phyloP scores from a whole-genome alignment of 2,329 filamentous ascomycete genomes.

The Penicillium sp. region DNA sequence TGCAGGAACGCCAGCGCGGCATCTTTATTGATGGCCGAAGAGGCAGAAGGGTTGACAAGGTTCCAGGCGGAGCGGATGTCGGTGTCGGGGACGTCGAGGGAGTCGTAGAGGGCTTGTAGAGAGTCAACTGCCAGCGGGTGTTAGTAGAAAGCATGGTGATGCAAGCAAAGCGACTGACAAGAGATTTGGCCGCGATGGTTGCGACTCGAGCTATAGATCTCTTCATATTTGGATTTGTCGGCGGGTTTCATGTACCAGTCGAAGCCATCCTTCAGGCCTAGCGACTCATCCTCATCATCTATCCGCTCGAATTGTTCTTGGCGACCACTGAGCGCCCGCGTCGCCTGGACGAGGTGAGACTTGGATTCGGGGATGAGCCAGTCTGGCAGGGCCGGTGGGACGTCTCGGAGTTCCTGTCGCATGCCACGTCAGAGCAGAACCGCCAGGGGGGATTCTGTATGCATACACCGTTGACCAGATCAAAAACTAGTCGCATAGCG shows the following conservation, averaged over 20 bases:
- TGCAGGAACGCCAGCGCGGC: conserved; percentile 91
- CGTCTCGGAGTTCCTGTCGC: conserved; percentile 73
- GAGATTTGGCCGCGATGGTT: conserved; percentile 78
- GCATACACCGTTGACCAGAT: conserved; percentile 85
- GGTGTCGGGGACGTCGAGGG: conserved; percentile 59
- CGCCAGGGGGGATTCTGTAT: conserved; percentile 1
- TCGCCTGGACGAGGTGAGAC: conserved; percentile 80
- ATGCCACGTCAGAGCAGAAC: conserved; percentile 6
- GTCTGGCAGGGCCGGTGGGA: conserved; percentile 79
- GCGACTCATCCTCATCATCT: conserved; percentile 69
- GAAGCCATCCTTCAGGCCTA: conserved; percentile 88
- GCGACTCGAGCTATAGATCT: conserved; percentile 90
- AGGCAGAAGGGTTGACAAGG: conserved; percentile 85
- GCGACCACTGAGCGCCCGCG: conserved; percentile 68
- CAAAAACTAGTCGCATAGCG: conserved; percentile 96
- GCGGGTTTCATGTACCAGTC: conserved; percentile 98
- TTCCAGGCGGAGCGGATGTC: conserved; percentile 95
- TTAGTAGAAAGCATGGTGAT: neutral
- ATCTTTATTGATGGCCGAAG: conserved; percentile 83
- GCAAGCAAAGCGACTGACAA: conserved; percentile 51
- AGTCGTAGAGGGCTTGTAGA: conserved; percentile 75
- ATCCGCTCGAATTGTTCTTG: conserved; percentile 79
- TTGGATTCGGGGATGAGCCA: conserved; percentile 97
- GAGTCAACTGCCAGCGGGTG: conserved; percentile 55
- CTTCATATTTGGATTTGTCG: conserved; percentile 91